Evolutionary conservation across 768 basidiomycete species (phyloP), one percentile per base, ranked within the genome.

Genomic region (Suillus subalutaceus): DNA sequence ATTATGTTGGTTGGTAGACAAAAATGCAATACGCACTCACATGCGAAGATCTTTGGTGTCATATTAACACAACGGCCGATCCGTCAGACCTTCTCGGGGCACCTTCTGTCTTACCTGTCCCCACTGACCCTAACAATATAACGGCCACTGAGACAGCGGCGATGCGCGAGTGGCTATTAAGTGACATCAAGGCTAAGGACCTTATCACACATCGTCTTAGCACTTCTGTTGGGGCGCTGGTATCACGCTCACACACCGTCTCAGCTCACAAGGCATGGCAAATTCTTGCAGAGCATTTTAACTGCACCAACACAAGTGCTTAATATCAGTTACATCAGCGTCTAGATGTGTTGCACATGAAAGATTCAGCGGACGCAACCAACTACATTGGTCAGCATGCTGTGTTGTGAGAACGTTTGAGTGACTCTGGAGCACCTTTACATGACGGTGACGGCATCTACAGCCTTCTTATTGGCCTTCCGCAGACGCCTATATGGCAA

Each of bases 131-230:
- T n/a, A 2, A 2, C 1, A 46, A 9, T n/a, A 20, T 59, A 0
- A 66, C 58, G 0, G 8, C 37, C 0, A 8, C 8, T 0, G 68
- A 70, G 3, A 35, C 0, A 15, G 46, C 69, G 8, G 3, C 16
- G 4, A 69, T 70, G 1, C 13, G 20, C 9, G 46, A 20, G n/a
- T 46, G 46, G 46, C 20, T 46, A 20, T 3, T 46, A 0, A 9
- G 3, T 50, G 66, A 67, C 9, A n/a, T 46, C 0, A 50, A 69
- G 3, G 68, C 63, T 1, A 70, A 70, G n/a, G 46, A 18, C 0
- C 32, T 70, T 65, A 0, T 58, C 63, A 7, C 6, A 12, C 0
- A 0, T 16, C 1, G 15, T 63, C 0, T 46, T 0, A 46, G n/a
- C 4, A 0, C 9, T 2, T 46, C 46, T 0, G 20, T 46, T n/a